A percentile compares a stretch with the other conserved stretches of the same genome.
phyloP scores from a whole-genome alignment of 1,139 yeast species.

The Candida sp. region DNA sequence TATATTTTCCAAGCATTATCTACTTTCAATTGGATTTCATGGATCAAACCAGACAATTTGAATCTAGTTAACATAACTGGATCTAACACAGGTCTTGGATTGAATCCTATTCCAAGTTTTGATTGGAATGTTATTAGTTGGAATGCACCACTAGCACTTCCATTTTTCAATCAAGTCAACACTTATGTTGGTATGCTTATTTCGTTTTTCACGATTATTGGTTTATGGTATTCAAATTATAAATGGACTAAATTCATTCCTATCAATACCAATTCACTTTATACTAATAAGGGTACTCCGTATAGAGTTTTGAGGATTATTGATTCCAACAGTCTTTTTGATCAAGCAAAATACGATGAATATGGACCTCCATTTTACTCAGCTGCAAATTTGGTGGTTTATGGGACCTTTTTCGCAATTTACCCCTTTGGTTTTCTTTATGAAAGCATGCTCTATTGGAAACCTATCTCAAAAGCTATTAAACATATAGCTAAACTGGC shows the following conservation, averaged over 20 bases:
- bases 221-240: slow-evolving; percentile 48
- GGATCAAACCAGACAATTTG: slow-evolving; percentile 30
- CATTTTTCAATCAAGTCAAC: slow-evolving; percentile 44
- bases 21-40: slow-evolving; percentile 35
- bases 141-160: slow-evolving; percentile 30
- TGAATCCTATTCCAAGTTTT: slow-evolving; percentile 55
- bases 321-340: slow-evolving; percentile 32
- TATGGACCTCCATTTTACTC: slow-evolving; percentile 48
- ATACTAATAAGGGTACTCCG: slow-evolving; percentile 43
- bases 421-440: slow-evolving; percentile 57
- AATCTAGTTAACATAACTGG: slow-evolving; percentile 58
- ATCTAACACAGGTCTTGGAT: slow-evolving; percentile 46
- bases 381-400: slow-evolving; percentile 41
- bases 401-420: slow-evolving; percentile 56
- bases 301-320: slow-evolving; percentile 43
- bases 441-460: slow-evolving; percentile 28
- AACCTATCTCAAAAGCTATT: slow-evolving; percentile 12
- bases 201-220: slow-evolving; percentile 40
- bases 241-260: slow-evolving; percentile 54
- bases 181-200: slow-evolving; percentile 39
- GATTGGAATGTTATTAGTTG: slow-evolving; percentile 42
- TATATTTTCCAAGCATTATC: slow-evolving; percentile 30
- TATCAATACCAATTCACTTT: slow-evolving; percentile 43
- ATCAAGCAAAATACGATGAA: slow-evolving; percentile 32
- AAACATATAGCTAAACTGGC: slow-evolving; percentile 6